Evolutionary conservation across 2,329 filamentous ascomycete genomes (phyloP), one percentile per base, ranked within the genome.

Genomic region (Claviceps africana): DNA sequence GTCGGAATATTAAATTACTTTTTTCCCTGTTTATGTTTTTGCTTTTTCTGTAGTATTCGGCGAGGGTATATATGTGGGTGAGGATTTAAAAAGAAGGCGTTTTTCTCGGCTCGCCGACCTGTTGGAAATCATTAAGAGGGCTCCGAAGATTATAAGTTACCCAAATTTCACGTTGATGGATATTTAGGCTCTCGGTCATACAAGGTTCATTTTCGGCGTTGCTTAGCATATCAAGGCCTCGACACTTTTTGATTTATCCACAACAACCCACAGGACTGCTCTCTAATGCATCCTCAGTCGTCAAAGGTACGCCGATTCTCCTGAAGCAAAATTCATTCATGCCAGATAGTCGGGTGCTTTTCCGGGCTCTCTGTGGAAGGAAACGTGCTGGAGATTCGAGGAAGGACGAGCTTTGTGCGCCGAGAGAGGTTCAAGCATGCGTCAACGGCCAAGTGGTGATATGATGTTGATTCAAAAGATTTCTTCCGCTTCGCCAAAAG

Each of bases 201-300:
- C 19, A 33, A 22, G 17, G 40, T 11, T 22, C 8, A 4, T 31
- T 31, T 21, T 21, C 13, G 28, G 19, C 47, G 44, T 33, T 37
- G 33, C 19, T 48, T 30, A 21, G 22, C 33, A 40, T 28, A 19
- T 1, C 13, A 39, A 3, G 21, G 8, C 39, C 39, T 33, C 19
- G 39, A 22, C 19, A 44, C n/a, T 22, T 33, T 30, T 50, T 43
- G 42, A 47, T 42, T 30, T 19, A 13, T 33, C 9, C 25, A 22
- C n/a, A 39, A 25, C 33, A 17, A 28, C 30, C 13, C 6, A 44
- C 49, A 35, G 19, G 28, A 17, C 40, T 45, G 19, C n/a, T 40
- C 30, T 51, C 28, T 19, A 25, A 54, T 54, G 53, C 53, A 54
- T 48, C 50, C 50, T 47, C 53, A 54, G 31, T 35, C 35, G 11